A percentile compares a stretch with the other conserved stretches of the same genome.
Conservation (phyloP, 169 alveolate species). For the Cryptosporidium sp. region DNA sequence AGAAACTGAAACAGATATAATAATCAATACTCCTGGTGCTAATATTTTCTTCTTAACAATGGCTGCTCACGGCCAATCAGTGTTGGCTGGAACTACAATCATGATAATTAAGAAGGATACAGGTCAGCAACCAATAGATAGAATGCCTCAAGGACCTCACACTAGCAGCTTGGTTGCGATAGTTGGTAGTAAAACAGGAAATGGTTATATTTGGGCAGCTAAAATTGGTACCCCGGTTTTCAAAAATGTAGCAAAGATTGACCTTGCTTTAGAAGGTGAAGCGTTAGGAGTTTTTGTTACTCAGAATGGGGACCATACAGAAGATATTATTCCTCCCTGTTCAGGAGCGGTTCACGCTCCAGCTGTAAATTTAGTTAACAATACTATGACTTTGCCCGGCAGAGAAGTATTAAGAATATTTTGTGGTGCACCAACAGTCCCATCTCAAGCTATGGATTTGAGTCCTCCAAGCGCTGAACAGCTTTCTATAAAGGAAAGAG, state of each 20-base stretch:
- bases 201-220: conserved; percentile 22
- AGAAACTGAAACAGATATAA: neutral
- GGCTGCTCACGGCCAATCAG: conserved; percentile 6
- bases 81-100: conserved; percentile 18
- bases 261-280: neutral
- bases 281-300: neutral
- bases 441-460: neutral
- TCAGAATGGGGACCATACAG: neutral
- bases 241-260: neutral
- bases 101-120: conserved; percentile 35
- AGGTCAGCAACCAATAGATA: neutral
- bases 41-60: conserved; percentile 14
- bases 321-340: conserved; percentile 11
- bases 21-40: neutral
- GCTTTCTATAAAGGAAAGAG: neutral
- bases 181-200: neutral
- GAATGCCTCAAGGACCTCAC: neutral
- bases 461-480: neutral
- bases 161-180: neutral
- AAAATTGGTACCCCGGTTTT: neutral
- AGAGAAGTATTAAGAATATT: neutral
- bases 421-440: conserved; percentile 4
- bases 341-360: conserved; percentile 21
- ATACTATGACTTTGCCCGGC: conserved; percentile 2
- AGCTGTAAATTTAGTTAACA: neutral